Base-by-base conservation (phyloP, 148 eudicot species). In the Rhododendron mucronatum region DNA sequence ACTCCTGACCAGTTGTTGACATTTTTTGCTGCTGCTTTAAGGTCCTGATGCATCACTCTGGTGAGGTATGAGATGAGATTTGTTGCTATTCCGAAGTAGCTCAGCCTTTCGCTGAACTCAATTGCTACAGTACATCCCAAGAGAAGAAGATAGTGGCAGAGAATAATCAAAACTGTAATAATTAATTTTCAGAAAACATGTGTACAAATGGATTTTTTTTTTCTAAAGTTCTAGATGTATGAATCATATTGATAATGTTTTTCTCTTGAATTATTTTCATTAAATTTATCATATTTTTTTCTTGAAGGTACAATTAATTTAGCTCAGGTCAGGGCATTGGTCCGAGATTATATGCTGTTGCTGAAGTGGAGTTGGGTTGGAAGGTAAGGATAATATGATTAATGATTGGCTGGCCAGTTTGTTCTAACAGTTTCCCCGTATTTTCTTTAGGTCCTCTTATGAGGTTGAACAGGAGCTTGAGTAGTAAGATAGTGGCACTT, bases 31-130 rank as follows among this genome's bases (percentile, higher is more conserved):
- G 85, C 85, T 45, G 59, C 21, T 83, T 83, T 83, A 20, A 45
- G 78, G 61, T 83, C 78, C 16, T 83, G 85, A 45, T 83, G 78
- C 57, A 83, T 67, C 78, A 83, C 85, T 67, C 39, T 28, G 39
- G 85, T 83, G 41, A 83, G 78, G 85, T 83, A 83, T 45, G 85
- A 44, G 78, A 83, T 83, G 61, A 83, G 85, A 69, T 83, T 83
- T 83, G 78, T 45, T 15, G 85, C 41, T 69, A 69, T 45, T 44
- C 78, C 78, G 35, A 83, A 83, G 59, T 83, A 83, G 78, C 44
- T 69, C 78, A 83, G 59, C 78, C 85, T 83, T 76, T 83, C 85
- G 16, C 78, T 83, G 9, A 83, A 69, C 78, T 83, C 85, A 47
- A 83, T 83, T 26, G 50, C 85, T 83, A 18, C 16, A 51, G 55